phyloP scores from a whole-genome alignment of 495 filamentous ascomycete species.

The Tuber indicum region DNA sequence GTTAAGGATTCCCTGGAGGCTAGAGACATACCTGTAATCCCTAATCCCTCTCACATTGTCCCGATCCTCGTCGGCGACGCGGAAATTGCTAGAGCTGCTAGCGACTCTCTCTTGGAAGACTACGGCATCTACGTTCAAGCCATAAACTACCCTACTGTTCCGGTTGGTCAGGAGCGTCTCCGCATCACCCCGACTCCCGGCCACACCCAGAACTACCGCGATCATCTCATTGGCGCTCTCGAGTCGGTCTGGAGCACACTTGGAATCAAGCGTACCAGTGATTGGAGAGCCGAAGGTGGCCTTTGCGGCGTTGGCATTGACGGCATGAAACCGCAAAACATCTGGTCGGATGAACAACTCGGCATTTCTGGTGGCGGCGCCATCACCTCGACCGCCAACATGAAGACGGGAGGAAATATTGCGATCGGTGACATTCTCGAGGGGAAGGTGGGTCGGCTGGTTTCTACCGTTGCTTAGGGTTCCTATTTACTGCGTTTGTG shows the following conservation, averaged over 20 bases:
- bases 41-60: conserved; percentile 93
- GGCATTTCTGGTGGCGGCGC: conserved; percentile 52
- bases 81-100: conserved; percentile 83
- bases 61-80: conserved; percentile 91
- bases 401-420: conserved; percentile 47
- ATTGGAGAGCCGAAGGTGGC: conserved; percentile 85
- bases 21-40: conserved; percentile 90
- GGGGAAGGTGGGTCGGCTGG: conserved; percentile 43
- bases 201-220: conserved; percentile 71
- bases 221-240: conserved; percentile 77
- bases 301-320: conserved; percentile 85
- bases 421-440: conserved; percentile 45
- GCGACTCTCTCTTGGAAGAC: conserved; percentile 77
- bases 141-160: conserved; percentile 98
- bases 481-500: background rate
- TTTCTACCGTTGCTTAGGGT: conserved; percentile 46
- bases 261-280: conserved; percentile 79
- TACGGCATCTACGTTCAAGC: conserved; percentile 95
- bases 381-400: conserved; percentile 44
- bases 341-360: conserved; percentile 86
- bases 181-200: conserved; percentile 94
- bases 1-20: conserved; percentile 73
- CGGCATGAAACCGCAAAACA: conserved; percentile 55
- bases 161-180: conserved; percentile 88
- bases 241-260: conserved; percentile 81